Conservation (phyloP, 495 filamentous ascomycete species). For the Hypomontagnella monticulosa region DNA sequence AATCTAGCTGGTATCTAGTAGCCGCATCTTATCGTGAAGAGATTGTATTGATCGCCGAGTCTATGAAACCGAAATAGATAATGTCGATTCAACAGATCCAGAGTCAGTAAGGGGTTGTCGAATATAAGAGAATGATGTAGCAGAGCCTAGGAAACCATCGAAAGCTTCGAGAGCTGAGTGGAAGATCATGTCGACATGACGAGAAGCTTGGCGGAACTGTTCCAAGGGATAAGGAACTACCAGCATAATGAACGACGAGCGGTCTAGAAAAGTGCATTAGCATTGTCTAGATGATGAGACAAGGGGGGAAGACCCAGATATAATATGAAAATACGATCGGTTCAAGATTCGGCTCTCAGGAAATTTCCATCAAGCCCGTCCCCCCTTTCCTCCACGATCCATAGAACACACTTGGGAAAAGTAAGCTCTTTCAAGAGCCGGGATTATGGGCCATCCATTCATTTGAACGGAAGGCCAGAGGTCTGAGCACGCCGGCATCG, state of each 20-base stretch:
- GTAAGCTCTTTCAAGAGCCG: conserved; percentile 38
- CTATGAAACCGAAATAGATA: too few relatives aligned
- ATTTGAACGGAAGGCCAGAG: background rate
- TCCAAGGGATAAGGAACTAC: conserved; percentile 6
- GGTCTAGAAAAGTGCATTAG: conserved; percentile 1
- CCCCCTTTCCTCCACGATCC: conserved; percentile 10
- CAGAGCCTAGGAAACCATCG: conserved; percentile 2
- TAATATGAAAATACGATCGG: background rate
- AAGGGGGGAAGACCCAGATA: conserved; percentile 3
- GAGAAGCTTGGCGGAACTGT: conserved; percentile 19
- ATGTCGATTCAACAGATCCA: too few relatives aligned
- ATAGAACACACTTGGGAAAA: conserved; percentile 13
- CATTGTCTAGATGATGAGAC: conserved; percentile 3
- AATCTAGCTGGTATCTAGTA: too few relatives aligned
- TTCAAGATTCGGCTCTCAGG: conserved; percentile 20
- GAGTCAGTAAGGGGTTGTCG: too few relatives aligned
- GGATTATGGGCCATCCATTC: conserved; percentile 14
- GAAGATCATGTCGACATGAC: conserved; percentile 17
- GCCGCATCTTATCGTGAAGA: too few relatives aligned
- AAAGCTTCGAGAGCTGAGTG: conserved; percentile 14
- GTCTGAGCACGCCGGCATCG: conserved; percentile 22
- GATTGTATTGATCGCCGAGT: too few relatives aligned
- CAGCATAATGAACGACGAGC: conserved; percentile 23
- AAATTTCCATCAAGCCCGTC: conserved; percentile 19
- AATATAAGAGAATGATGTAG: too few relatives aligned